Evolutionary conservation across 139 green algal genomes (phyloP).

Genomic region (Pleodorina starrii): DNA sequence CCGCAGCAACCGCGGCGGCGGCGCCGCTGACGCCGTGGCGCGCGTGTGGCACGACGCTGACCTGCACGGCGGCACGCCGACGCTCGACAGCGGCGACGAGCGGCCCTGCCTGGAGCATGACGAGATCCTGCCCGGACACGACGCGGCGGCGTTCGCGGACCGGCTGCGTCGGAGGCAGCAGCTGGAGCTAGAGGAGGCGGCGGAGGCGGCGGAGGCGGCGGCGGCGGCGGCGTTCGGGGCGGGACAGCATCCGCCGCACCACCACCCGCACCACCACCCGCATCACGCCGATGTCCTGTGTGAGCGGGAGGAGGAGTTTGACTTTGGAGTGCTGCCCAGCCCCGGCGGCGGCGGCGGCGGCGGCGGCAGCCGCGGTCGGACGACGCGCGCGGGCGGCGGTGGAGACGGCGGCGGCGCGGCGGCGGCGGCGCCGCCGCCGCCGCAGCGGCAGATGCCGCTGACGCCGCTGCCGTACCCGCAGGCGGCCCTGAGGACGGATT

Average conservation of each 20-base stretch:
- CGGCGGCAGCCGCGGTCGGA: neutral
- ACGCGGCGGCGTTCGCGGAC: slow-evolving; percentile 22
- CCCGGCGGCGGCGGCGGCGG: neutral
- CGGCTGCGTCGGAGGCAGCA: neutral
- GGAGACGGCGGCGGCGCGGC: neutral
- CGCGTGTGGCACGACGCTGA: slow-evolving; percentile 21
- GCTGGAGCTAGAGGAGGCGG: neutral
- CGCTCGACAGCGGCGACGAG: slow-evolving; percentile 40
- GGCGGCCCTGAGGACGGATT: too few relatives aligned
- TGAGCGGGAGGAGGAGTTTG: slow-evolving; percentile 24
- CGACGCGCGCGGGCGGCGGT: neutral
- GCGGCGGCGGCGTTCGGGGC: neutral
- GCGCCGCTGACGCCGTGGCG: neutral
- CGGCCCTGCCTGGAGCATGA: slow-evolving; percentile 21
- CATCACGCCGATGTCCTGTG: neutral
- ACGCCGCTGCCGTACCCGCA: neutral
- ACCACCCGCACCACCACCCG: neutral
- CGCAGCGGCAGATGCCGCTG: neutral
- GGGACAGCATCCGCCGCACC: neutral
- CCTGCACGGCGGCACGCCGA: slow-evolving; percentile 37
- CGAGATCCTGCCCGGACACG: slow-evolving; percentile 37
- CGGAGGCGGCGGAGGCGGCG: neutral
- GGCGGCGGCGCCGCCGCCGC: neutral
- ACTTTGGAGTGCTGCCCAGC: neutral
- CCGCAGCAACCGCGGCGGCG: neutral